These are phyloP conservation scores for Verticillium longisporum DNA, from an alignment of 2,329 filamentous ascomycete species.

Conservation along the genomic window DNA sequence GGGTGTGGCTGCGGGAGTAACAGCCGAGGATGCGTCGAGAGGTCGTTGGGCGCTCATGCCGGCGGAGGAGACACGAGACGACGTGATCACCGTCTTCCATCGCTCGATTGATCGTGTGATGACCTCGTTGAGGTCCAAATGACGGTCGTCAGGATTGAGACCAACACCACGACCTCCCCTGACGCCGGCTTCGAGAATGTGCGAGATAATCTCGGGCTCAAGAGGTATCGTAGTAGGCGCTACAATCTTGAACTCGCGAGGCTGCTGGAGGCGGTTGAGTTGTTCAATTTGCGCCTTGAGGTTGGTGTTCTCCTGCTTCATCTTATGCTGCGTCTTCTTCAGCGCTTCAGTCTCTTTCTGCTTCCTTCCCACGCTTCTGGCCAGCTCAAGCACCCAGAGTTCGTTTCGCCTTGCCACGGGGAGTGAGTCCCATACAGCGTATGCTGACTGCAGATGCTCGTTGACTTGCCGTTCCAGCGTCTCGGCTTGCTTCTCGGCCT, in stretches of 20 bases:
- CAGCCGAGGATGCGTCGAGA: constrained; percentile 27
- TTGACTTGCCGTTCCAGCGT: constrained; percentile 62
- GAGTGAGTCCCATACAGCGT: constrained; percentile 67
- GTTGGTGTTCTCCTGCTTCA: constrained; percentile 50
- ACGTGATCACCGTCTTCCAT: constrained; percentile 56
- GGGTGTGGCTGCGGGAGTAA: constrained; percentile 12
- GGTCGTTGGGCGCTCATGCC: constrained; percentile 45
- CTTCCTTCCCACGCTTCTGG: constrained; percentile 50
- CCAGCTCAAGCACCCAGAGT: constrained; percentile 56
- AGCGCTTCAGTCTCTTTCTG: constrained; percentile 48
- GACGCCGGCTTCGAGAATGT: constrained; percentile 37
- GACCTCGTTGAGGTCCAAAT: constrained; percentile 43
- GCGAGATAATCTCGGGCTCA: constrained; percentile 38
- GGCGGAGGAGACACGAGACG: constrained; percentile 32
- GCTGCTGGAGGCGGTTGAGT: constrained; percentile 51
- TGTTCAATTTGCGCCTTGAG: constrained; percentile 54
- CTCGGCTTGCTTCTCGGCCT: constrained; percentile 45
- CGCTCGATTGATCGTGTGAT: constrained; percentile 50
- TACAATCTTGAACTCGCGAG: constrained; percentile 49
- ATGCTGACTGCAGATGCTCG: constrained; percentile 72
- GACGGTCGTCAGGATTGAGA: constrained; percentile 41
- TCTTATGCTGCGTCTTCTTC: constrained; percentile 39
- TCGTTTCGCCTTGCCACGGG: constrained; percentile 47
- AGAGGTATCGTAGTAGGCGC: constrained; percentile 46
- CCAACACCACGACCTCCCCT: constrained; percentile 34